Conservation (phyloP, 306 rosid genomes). For the Vachellia collinsii region DNA sequence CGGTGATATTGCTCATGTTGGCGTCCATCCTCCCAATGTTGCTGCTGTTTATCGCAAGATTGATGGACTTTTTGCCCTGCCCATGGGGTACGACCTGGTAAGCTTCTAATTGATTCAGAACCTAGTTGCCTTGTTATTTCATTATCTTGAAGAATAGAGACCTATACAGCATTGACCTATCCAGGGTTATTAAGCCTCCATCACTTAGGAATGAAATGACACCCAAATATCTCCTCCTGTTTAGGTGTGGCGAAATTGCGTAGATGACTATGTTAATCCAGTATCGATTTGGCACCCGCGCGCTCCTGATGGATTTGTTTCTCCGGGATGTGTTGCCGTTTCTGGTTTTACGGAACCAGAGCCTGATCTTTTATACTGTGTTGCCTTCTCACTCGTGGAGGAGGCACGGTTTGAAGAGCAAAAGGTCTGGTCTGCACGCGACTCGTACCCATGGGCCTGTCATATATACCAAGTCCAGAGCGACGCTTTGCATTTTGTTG, state of each 20-base stretch:
- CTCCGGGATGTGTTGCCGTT: slow-evolving; percentile 84
- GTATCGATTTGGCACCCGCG: slow-evolving; percentile 93
- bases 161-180: slow-evolving; percentile 11
- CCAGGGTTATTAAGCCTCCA: slow-evolving; percentile 5
- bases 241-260: slow-evolving; percentile 97
- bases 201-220: slow-evolving; percentile 27
- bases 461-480: slow-evolving; percentile 85
- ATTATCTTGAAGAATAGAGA: not conserved
- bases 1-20: slow-evolving; percentile 91
- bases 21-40: slow-evolving; percentile 91
- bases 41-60: slow-evolving; percentile 85
- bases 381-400: slow-evolving; percentile 75
- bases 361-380: slow-evolving; percentile 65
- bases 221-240: not conserved
- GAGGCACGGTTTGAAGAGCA: slow-evolving; percentile 82
- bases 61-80: slow-evolving; percentile 70
- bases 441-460: slow-evolving; percentile 91
- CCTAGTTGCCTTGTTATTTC: slow-evolving; percentile 16
- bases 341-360: slow-evolving; percentile 75
- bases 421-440: slow-evolving; percentile 86
- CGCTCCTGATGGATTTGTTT: slow-evolving; percentile 90
- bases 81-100: slow-evolving; percentile 94
- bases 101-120: slow-evolving; percentile 37
- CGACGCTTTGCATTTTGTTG: slow-evolving; percentile 88
- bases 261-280: slow-evolving; percentile 68